phyloP scores from a whole-genome alignment of 306 rosid genomes.

The Begonia peltatifolia region DNA sequence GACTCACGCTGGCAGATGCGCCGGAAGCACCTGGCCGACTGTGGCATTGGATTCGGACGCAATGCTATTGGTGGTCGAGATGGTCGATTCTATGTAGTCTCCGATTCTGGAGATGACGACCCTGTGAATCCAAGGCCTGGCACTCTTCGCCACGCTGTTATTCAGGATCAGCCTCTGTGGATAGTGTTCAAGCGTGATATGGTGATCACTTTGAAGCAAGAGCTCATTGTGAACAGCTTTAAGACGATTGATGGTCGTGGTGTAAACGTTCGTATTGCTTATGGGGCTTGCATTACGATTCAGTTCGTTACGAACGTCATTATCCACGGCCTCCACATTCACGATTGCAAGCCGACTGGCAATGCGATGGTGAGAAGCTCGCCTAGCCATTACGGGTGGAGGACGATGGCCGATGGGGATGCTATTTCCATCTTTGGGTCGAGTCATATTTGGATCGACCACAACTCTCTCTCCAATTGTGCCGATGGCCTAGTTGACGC shows the following conservation, averaged over 20 bases:
- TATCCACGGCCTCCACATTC: slow-evolving; percentile 78
- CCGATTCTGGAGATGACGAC: slow-evolving; percentile 43
- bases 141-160: slow-evolving; percentile 91
- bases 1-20: slow-evolving; percentile 54
- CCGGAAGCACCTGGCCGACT: slow-evolving; percentile 58
- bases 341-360: slow-evolving; percentile 78
- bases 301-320: slow-evolving; percentile 73
- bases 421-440: slow-evolving; percentile 72
- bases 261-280: slow-evolving; percentile 71
- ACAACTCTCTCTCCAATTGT: slow-evolving; percentile 71
- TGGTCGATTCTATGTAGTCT: slow-evolving; percentile 62
- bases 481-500: slow-evolving; percentile 93
- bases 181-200: slow-evolving; percentile 92
- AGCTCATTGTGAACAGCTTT: slow-evolving; percentile 88
- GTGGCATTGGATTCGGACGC: slow-evolving; percentile 86
- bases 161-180: slow-evolving; percentile 81
- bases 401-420: slow-evolving; percentile 90
- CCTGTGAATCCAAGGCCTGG: slow-evolving; percentile 68
- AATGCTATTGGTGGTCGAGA: slow-evolving; percentile 89
- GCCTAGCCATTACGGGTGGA: slow-evolving; percentile 87
- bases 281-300: slow-evolving; percentile 78
- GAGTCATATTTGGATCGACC: slow-evolving; percentile 86
- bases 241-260: slow-evolving; percentile 94
- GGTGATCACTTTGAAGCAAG: slow-evolving; percentile 86
- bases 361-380: slow-evolving; percentile 97